A percentile compares a stretch with the other conserved stretches of the same genome.
phyloP scores from a whole-genome alignment of 2,329 filamentous ascomycete species.

The Chalara sp. region DNA sequence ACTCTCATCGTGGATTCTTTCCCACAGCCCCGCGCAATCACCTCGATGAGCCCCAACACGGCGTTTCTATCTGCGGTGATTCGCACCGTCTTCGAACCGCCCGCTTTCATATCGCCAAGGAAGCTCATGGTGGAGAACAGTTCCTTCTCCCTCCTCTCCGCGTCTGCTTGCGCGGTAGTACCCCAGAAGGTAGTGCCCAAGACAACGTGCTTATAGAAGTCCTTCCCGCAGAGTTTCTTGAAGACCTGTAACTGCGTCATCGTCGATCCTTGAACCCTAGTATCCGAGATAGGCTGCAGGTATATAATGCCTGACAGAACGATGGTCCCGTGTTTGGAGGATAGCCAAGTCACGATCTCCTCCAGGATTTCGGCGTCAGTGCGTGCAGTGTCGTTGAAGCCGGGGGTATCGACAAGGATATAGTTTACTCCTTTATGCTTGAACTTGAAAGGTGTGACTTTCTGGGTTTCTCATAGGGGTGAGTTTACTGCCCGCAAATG shows the following conservation, averaged over 20 bases:
- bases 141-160: not conserved
- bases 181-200: not conserved
- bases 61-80: not conserved
- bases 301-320: not conserved
- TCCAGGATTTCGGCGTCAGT: not conserved
- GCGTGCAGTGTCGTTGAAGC: not conserved
- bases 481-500: not conserved
- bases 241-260: not conserved
- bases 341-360: not conserved
- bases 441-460: not conserved
- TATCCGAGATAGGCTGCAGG: not conserved
- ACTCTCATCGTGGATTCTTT: not conserved
- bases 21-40: no score
- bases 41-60: not conserved
- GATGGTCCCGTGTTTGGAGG: not conserved
- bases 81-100: not conserved
- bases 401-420: no score
- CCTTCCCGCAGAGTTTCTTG: not conserved
- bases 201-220: not conserved
- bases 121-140: not conserved
- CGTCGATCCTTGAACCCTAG: not conserved
- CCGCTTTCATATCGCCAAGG: not conserved
- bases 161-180: not conserved
- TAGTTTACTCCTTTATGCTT: not conserved
- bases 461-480: not conserved